Percentiles rank a stretch among this genome's conserved stretches.
phyloP scores from a whole-genome alignment of 495 filamentous ascomycete genomes.

The Parachaetomium inaequale region DNA sequence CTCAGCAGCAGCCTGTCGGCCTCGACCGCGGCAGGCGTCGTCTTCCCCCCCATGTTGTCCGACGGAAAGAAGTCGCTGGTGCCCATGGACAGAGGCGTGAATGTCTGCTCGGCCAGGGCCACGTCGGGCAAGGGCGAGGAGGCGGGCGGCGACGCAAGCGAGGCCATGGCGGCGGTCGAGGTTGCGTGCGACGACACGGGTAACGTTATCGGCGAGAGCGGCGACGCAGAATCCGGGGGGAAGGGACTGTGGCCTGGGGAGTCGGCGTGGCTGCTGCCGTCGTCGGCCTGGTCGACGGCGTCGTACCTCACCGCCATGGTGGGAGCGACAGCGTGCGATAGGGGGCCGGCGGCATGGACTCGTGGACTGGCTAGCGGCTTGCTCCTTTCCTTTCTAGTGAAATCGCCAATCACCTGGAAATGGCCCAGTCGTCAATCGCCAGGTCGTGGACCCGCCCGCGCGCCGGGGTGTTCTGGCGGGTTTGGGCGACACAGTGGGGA shows the following conservation, averaged over 20 bases:
- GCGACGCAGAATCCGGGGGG: constrained; percentile 13
- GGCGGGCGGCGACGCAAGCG: constrained; percentile 13
- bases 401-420: not conserved
- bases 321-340: constrained; percentile 10
- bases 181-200: constrained; percentile 20
- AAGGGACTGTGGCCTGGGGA: not conserved
- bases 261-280: constrained; percentile 12
- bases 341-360: constrained; percentile 16
- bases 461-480: not conserved
- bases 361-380: not conserved
- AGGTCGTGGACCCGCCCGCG: constrained; percentile 3
- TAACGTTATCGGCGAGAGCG: constrained; percentile 22
- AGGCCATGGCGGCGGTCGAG: constrained; percentile 21
- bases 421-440: not conserved
- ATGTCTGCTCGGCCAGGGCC: constrained; percentile 35
- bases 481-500: no score
- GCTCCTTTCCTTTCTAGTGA: not conserved
- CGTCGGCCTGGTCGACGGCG: constrained; percentile 32
- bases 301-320: constrained; percentile 37
- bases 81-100: constrained; percentile 47
- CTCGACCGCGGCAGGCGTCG: constrained; percentile 5
- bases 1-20: constrained; percentile 13
- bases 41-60: constrained; percentile 17
- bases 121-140: constrained; percentile 29
- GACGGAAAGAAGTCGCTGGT: constrained; percentile 30